Conservation (phyloP, 768 basidiomycete species). For the Mycena latifolia region DNA sequence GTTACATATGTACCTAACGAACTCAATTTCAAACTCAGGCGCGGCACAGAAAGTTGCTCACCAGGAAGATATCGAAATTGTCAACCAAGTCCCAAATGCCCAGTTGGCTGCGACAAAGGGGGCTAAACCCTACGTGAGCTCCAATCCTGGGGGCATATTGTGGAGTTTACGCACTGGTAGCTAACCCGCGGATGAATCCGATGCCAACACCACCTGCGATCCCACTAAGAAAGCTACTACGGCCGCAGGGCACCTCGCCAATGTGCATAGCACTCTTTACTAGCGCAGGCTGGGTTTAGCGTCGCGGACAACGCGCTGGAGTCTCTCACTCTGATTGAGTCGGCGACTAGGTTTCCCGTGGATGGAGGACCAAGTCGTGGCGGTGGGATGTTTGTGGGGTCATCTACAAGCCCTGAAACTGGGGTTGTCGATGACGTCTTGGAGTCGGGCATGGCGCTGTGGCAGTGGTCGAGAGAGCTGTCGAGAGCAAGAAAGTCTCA, state of each 20-base stretch:
- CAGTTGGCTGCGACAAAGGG: constrained; percentile 80
- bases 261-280: constrained; percentile 70
- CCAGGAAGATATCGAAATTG: constrained; percentile 80
- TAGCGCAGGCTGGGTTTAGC: constrained; percentile 17
- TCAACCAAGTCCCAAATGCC: constrained; percentile 80
- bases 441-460: constrained; percentile 24
- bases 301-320: neutral
- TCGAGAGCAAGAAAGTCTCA: neutral
- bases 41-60: constrained; percentile 39
- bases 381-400: constrained; percentile 29
- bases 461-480: neutral
- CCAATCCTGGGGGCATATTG: constrained; percentile 6
- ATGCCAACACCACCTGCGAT: constrained; percentile 86
- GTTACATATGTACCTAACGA: constrained; percentile 12
- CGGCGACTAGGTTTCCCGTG: constrained; percentile 31
- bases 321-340: constrained; percentile 31
- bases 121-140: constrained; percentile 48
- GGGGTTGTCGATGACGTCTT: constrained; percentile 8
- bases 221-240: constrained; percentile 80
- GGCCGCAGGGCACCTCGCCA: constrained; percentile 80
- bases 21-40: neutral
- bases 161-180: constrained; percentile 61
- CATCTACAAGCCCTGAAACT: constrained; percentile 27
- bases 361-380: constrained; percentile 28
- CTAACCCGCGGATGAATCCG: constrained; percentile 78